Conservation (phyloP, 2,329 filamentous ascomycete genomes). For the Botrytis byssoidea region DNA sequence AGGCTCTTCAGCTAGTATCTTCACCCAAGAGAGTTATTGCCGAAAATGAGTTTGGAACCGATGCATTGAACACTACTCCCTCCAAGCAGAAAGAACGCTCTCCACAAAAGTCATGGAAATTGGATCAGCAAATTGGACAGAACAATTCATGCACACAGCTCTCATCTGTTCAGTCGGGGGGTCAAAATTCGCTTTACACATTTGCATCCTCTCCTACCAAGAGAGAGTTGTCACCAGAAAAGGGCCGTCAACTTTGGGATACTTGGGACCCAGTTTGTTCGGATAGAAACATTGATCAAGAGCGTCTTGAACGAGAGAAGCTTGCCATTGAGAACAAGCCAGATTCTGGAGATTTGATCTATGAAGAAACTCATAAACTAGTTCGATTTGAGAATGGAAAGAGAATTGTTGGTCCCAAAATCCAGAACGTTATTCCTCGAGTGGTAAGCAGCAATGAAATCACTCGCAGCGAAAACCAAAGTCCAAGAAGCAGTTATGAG, state of each 20-base stretch:
- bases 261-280: neutral
- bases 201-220: neutral
- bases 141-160: neutral
- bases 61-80: no score
- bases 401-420: neutral
- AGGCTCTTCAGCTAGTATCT: neutral
- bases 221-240: neutral
- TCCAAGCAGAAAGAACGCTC: neutral
- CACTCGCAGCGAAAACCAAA: neutral
- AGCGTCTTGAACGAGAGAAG: neutral
- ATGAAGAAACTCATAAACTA: neutral
- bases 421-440: neutral
- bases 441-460: neutral
- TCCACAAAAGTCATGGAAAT: neutral
- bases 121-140: neutral
- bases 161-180: neutral
- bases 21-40: neutral
- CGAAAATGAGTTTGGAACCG: neutral
- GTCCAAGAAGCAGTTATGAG: neutral
- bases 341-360: neutral
- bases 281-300: neutral
- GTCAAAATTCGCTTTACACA: neutral
- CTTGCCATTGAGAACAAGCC: neutral
- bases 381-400: constrained; percentile 4
- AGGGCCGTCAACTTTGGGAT: neutral